Conservation (phyloP, 768 basidiomycete genomes). For the Boletus edulis region DNA sequence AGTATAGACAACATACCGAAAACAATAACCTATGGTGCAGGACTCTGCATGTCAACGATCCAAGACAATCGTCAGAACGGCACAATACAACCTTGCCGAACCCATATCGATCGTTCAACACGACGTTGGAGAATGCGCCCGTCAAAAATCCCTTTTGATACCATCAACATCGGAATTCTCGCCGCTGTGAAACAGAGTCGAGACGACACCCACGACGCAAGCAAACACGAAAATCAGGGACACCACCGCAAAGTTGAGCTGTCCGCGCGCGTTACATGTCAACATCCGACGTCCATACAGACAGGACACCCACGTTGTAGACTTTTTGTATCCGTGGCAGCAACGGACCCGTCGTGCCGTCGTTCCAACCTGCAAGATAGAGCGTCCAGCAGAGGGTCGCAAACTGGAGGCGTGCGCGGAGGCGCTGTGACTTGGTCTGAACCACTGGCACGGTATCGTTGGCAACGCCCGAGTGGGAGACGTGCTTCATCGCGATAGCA, state of each 20-base stretch:
- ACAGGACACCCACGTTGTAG: conserved; percentile 30
- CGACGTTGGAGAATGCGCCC: conserved; percentile 32
- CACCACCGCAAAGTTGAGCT: conserved; percentile 40
- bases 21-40: conserved; percentile 23
- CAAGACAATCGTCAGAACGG: background rate
- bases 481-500: background rate
- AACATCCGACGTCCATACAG: background rate
- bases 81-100: conserved; percentile 31
- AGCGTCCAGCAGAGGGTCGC: conserved; percentile 33
- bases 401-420: conserved; percentile 31
- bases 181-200: background rate
- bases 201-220: conserved; percentile 31
- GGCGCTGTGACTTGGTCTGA: conserved; percentile 20
- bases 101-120: conserved; percentile 29
- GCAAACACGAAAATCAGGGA: conserved; percentile 43
- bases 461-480: background rate
- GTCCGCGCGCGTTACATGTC: background rate
- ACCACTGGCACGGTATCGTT: background rate
- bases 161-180: background rate
- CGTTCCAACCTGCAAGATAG: conserved; percentile 39
- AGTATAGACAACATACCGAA: conserved; percentile 17
- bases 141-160: conserved; percentile 29
- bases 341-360: conserved; percentile 38
- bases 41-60: background rate
- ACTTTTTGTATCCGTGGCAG: conserved; percentile 37